Base-by-base conservation (phyloP, 2,329 filamentous ascomycete species). In the Stachybotrys chlorohalonatus region DNA sequence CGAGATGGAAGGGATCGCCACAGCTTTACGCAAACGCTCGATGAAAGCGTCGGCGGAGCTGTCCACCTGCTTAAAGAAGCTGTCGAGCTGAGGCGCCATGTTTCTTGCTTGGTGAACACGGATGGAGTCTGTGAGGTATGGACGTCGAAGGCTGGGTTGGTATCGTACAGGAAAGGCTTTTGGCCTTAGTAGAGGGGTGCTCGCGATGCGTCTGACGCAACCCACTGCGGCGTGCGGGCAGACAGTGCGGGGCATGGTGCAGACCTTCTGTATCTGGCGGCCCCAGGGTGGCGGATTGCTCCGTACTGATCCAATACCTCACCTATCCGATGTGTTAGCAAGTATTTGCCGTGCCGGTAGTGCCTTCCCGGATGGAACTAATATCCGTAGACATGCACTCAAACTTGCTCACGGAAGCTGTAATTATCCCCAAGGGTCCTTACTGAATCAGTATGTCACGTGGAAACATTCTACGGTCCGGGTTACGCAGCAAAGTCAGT, bases 1-100 rank as follows among this genome's bases (percentile, higher is more conserved):
- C 39, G 93, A 97, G 69, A 99, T 82, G 59, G 94, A 99, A 17
- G 94, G 94, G 65, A 99, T 99, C 53, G 92, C 93, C 57, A 99
- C 94, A 54, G 94, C 94, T 73, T 92, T 85, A 67, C 89, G 83
- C 57, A 99, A 84, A 63, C 93, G 87, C 64, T 95, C 87, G 72
- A 96, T 95, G 75, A 96, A 96, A 68, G 83, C 78, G 62, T 85
- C 82, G 52, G 90, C 82, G 65, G 92, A 79, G 68, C 75, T 75
- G 73, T 96, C 91, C 64, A 96, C 90, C 81, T 96, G 85, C 75
- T 90, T 85, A 80, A 96, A 97, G 79, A 88, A 97, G 60, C 86
- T 81, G 72, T 96, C 90, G 63, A 99, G 84, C 72, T 95, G 84
- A 58, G 91, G 90, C 55, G 90, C 90, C 89, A 96, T 96, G 71